These are phyloP conservation scores for Artemisia princeps DNA, from an alignment of 140 eudicot genomes.

Conservation along the genomic window DNA sequence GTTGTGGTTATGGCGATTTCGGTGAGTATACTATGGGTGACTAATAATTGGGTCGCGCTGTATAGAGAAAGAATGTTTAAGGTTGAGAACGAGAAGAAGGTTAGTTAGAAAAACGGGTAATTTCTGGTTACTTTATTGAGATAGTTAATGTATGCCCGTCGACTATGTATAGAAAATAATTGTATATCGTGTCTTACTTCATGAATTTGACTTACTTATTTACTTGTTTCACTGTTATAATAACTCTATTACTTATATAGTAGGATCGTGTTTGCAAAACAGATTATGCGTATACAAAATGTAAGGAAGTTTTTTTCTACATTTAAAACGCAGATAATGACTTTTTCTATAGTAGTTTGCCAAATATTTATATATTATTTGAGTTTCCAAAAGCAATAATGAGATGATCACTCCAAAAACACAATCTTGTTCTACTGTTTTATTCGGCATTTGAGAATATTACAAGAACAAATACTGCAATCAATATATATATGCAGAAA, in stretches of 20 bases:
- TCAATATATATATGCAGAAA: background rate
- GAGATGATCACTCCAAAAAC: too few species aligned
- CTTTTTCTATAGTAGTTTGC: too few species aligned
- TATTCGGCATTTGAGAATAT: too few species aligned
- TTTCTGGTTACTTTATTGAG: background rate
- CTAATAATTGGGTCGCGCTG: conserved; percentile 59
- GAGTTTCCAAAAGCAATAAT: too few species aligned
- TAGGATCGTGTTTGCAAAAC: too few species aligned
- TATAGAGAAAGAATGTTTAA: conserved; percentile 45
- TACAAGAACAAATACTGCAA: background rate
- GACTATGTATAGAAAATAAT: background rate
- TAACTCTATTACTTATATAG: too few species aligned
- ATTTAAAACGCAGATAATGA: too few species aligned
- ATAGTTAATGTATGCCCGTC: conserved; percentile 12
- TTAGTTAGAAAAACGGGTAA: conserved; percentile 25
- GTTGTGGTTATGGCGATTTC: conserved; percentile 56
- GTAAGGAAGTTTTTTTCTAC: too few species aligned
- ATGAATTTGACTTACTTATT: background rate
- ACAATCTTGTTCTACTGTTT: too few species aligned
- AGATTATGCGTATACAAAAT: too few species aligned
- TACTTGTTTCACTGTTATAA: background rate
- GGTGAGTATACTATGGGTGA: conserved; percentile 71
- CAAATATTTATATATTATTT: too few species aligned
- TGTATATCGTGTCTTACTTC: too few species aligned
- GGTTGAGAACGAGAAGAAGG: conserved; percentile 36